Evolutionary conservation across 306 rosid genomes (phyloP), one percentile per base, ranked within the genome.

Genomic region (Prunus mume): DNA sequence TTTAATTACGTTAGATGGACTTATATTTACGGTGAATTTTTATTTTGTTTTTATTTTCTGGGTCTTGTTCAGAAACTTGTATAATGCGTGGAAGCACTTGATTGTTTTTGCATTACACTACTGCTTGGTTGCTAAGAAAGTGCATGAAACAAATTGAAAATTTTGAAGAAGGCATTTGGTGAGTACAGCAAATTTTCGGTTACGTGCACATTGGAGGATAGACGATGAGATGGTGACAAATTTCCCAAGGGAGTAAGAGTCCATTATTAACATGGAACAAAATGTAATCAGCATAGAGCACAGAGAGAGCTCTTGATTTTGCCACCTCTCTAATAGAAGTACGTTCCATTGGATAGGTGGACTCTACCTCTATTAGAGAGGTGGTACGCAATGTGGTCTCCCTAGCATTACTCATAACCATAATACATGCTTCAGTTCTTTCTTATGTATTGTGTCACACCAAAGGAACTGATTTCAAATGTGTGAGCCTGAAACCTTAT

Each of bases 61-160:
- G 69, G 47, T 50, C 4, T 57, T 43, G 0, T 56, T 71, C 50
- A 34, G n/a, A 55, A 38, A 34, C 34, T 1, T 32, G 34, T 24
- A 6, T n/a, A n/a, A 2, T 27, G 22, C 28, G 49, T 61, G 69
- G 69, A 45, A 10, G 50, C 49, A 75, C 41, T 43, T 27, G 9
- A 22, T 66, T 15, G 56, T 13, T 43, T 65, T 7, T 65, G 52
- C 18, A 4, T 68, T 34, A 3, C 49, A 28, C 55, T 78, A 28
- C 55, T 78, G 54, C 65, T 68, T 81, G 80, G 46, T 73, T 73
- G 62, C 24, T 66, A 45, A 70, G 25, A 57, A 52, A 68, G 38
- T 49, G 50, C 11, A 12, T 51, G 7, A 13, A 43, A 32, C 8
- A 18, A 63, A 3, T 63, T 13, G 68, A 63, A 28, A 30, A 1